These are phyloP conservation scores for Pseudomassariella vexata DNA, from an alignment of 2,329 filamentous ascomycete genomes.

Conservation along the genomic window DNA sequence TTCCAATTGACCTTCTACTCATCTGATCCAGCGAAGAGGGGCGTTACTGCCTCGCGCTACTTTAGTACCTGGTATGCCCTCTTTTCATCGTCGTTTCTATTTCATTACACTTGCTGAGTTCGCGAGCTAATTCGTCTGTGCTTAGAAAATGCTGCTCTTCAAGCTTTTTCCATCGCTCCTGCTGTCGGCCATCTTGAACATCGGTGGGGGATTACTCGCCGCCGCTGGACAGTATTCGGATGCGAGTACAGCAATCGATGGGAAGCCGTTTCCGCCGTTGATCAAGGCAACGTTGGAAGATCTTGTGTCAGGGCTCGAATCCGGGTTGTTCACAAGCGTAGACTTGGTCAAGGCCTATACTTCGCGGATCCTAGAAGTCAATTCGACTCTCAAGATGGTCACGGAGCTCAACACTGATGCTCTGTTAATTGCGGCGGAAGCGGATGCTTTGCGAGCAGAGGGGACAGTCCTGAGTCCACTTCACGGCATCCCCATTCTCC, in stretches of 20 bases:
- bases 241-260: slow-evolving; percentile 5
- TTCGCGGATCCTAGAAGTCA: slow-evolving; percentile 27
- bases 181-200: background rate
- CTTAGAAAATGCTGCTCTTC: slow-evolving; percentile 2
- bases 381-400: slow-evolving; percentile 24
- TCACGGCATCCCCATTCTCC: slow-evolving; percentile 59
- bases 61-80: too few relatives aligned
- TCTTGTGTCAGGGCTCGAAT: slow-evolving; percentile 15
- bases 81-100: too few relatives aligned
- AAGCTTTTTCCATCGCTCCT: slow-evolving; percentile 1
- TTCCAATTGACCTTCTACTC: too few relatives aligned
- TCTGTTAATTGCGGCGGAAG: slow-evolving; percentile 26
- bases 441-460: slow-evolving; percentile 24
- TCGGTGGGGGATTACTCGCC: background rate
- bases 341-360: slow-evolving; percentile 26
- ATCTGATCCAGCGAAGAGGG: too few relatives aligned
- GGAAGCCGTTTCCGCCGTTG: slow-evolving; percentile 10
- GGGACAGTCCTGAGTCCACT: slow-evolving; percentile 35
- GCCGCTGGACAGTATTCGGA: background rate
- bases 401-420: slow-evolving; percentile 32
- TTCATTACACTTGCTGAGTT: too few relatives aligned
- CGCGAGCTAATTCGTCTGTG: too few relatives aligned
- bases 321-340: slow-evolving; percentile 20
- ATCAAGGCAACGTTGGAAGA: slow-evolving; percentile 19
- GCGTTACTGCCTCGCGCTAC: too few relatives aligned